Base-by-base conservation (phyloP, 2,329 filamentous ascomycete genomes). In the Cadophora sp. region DNA sequence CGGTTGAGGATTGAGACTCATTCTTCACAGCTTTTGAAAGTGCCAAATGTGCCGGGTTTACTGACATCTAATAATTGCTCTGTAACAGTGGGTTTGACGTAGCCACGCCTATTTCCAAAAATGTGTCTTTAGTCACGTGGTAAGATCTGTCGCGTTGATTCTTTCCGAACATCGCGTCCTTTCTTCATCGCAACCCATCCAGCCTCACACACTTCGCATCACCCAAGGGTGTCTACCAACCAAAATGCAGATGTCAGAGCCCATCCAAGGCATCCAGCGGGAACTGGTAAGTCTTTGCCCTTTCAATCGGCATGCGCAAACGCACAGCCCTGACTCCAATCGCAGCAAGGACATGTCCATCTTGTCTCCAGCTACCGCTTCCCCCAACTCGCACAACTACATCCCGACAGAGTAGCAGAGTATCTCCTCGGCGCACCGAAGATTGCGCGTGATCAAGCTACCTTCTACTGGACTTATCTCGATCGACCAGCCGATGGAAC, bases 381-480 rank as follows among this genome's bases (percentile, higher is more conserved):
- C 80, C 92, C 95, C 2, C 81, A 87, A 69, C 88, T 92, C 76
- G 88, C 89, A 62, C 86, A 88, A 63, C 84, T 97, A 73, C 88
- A 91, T 74, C 84, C 92, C 34, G 87, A 91, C 67, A 91, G 94
- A 72, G 92, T 95, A 29, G 91, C 93, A 69, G 90, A 92, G 76
- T 95, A 93, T 85, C 87, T 98, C 69, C 85, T 94, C 77, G 88
- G 90, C 76, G 94, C 94, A 48, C 93, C 94, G 9, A 91, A 92
- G 77, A 91, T 97, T 70, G 91, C 94, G 74, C 92, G 93, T 79
- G 91, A 97, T 77, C 85, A 90, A 72, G 91, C 94, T 60, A 89
- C 95, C 2, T 94, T 99, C 85, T 92, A 91, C 81, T 99, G 95
- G 95, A 94, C 92, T 56, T 97, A 95, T 79, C 87, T 98, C 66